Evolutionary conservation across 2,329 filamentous ascomycete genomes (phyloP).

Genomic region (Ilyonectria robusta): DNA sequence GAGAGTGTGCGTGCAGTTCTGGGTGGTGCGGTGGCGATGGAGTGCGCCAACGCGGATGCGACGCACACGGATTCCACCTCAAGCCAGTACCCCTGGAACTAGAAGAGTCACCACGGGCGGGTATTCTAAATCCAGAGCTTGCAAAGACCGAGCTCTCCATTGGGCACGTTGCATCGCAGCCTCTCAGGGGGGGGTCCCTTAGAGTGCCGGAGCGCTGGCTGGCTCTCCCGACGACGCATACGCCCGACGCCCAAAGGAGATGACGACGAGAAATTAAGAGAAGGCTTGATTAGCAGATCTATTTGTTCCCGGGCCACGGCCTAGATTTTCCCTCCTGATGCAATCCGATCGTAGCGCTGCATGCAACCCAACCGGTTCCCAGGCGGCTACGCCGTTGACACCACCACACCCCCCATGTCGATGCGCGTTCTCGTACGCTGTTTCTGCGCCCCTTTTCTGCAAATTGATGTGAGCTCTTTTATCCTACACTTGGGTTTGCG

Average conservation of each 20-base stretch:
- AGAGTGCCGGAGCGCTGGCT: background rate
- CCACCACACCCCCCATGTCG: background rate
- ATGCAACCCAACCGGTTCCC: background rate
- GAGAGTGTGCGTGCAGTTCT: background rate
- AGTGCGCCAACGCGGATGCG: conserved; percentile 4
- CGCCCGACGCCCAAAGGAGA: conserved; percentile 1
- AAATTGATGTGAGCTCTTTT: background rate
- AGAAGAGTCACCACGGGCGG: background rate
- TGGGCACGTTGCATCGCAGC: background rate
- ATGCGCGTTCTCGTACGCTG: background rate
- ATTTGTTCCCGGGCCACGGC: background rate
- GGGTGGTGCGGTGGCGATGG: conserved; percentile 20
- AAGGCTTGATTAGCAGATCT: conserved; percentile 4
- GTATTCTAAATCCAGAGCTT: background rate
- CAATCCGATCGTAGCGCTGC: conserved; percentile 3
- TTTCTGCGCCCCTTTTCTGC: background rate
- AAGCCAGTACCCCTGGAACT: conserved; percentile 18
- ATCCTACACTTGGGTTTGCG: conserved; percentile 4
- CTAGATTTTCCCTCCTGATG: conserved; percentile 7
- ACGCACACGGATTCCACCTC: conserved; percentile 8
- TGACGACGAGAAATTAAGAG: conserved; percentile 15
- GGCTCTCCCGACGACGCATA: background rate
- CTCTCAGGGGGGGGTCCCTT: background rate
- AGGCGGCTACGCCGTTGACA: no score
- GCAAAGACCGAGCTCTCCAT: background rate